Conservation (phyloP, 495 filamentous ascomycete species). For the Thozetella sp. region DNA sequence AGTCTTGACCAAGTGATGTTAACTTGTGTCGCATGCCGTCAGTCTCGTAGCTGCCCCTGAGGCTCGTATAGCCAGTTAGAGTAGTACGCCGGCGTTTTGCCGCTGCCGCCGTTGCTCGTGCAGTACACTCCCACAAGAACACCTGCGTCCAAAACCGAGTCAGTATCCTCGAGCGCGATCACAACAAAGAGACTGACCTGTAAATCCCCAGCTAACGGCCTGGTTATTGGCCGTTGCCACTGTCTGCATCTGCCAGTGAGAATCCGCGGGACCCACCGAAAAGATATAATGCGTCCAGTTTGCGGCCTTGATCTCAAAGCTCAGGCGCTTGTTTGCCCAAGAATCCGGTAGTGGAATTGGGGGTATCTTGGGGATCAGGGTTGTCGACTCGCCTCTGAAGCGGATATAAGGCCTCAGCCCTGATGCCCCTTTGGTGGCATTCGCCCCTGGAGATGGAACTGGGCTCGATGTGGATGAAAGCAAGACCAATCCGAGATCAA, state of each 20-base stretch:
- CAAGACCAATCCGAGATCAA: conserved; percentile 51
- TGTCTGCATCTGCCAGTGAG: conserved; percentile 24
- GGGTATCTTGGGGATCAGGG: conserved; percentile 28
- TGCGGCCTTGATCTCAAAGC: conserved; percentile 43
- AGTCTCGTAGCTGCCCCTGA: conserved; percentile 41
- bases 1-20: too few species aligned
- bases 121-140: conserved; percentile 49
- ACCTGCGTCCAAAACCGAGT: conserved; percentile 18
- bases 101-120: conserved; percentile 50
- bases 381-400: conserved; percentile 37
- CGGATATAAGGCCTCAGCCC: conserved; percentile 30
- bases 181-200: conserved; percentile 31
- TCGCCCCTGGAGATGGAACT: conserved; percentile 6
- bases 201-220: conserved; percentile 51
- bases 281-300: conserved; percentile 49
- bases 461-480: conserved; percentile 25
- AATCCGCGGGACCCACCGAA: conserved; percentile 35
- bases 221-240: conserved; percentile 39
- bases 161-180: too few species aligned
- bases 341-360: conserved; percentile 23
- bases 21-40: not conserved
- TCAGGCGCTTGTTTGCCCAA: conserved; percentile 33
- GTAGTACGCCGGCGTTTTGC: conserved; percentile 41
- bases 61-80: conserved; percentile 45
- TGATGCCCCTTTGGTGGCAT: conserved; percentile 6